Conservation (phyloP, 345 rosid genomes). For the Schrenkiella parvula region DNA sequence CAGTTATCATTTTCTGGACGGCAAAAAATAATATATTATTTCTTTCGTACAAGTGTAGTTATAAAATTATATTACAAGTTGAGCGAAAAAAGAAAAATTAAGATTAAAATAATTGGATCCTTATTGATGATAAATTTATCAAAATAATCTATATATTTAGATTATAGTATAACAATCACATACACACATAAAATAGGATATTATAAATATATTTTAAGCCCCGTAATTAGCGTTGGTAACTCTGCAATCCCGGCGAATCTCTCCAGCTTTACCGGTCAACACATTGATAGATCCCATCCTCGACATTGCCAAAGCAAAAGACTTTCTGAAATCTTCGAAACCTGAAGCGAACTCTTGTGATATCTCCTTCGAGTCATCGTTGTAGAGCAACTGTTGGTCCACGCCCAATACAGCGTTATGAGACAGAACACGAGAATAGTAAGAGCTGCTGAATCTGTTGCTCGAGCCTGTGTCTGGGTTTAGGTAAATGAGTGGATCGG, state of each 20-base stretch:
- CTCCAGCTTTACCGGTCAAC: slow-evolving; percentile 58
- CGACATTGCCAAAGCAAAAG: slow-evolving; percentile 63
- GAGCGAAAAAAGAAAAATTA: too few relatives aligned
- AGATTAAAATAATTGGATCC: not conserved
- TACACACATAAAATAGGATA: not conserved
- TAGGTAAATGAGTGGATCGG: slow-evolving; percentile 53
- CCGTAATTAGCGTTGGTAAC: slow-evolving; percentile 32
- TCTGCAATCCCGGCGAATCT: slow-evolving; percentile 61
- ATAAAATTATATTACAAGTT: not conserved
- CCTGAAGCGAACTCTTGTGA: slow-evolving; percentile 47
- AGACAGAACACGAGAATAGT: slow-evolving; percentile 47
- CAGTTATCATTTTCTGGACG: not conserved
- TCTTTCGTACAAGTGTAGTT: not conserved
- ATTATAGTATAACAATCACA: not conserved
- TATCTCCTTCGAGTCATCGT: slow-evolving; percentile 42
- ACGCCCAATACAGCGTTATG: slow-evolving; percentile 50
- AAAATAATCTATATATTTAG: not conserved
- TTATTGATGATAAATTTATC: slow-evolving; percentile 6
- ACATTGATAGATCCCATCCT: slow-evolving; percentile 75
- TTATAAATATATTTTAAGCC: not conserved
- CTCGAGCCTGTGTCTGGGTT: slow-evolving; percentile 50
- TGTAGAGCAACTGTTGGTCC: slow-evolving; percentile 60
- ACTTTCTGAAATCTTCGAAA: slow-evolving; percentile 57
- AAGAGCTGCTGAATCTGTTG: slow-evolving; percentile 47
- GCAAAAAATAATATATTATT: not conserved